Conservation (phyloP, 306 rosid genomes). For the Vigna unguiculata region DNA sequence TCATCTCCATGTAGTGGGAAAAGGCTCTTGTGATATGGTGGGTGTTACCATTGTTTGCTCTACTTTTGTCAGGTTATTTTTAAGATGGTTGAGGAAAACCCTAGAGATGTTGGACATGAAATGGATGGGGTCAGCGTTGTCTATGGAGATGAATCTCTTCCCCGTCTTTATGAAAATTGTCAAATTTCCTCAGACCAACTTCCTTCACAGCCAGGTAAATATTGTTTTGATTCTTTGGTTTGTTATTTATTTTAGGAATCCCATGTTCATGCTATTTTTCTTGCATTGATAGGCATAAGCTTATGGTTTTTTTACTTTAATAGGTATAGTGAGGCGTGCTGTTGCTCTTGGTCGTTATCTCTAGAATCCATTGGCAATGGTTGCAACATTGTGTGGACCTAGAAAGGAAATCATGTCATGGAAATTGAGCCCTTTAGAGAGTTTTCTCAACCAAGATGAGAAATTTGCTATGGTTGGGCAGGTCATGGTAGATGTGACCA, state of each 20-base stretch:
- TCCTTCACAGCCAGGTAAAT: constrained; percentile 81
- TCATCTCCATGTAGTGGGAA: neutral
- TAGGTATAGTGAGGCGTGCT: constrained; percentile 97
- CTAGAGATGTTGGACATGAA: constrained; percentile 97
- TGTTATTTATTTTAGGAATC: neutral
- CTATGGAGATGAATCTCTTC: constrained; percentile 94
- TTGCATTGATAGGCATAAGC: constrained; percentile 61
- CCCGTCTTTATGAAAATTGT: constrained; percentile 93
- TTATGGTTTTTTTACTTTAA: constrained; percentile 39
- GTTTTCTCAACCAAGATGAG: constrained; percentile 88
- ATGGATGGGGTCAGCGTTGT: constrained; percentile 97
- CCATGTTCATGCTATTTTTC: constrained; percentile 30
- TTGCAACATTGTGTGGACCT: constrained; percentile 94
- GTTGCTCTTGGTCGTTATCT: constrained; percentile 95
- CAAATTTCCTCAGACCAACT: constrained; percentile 92
- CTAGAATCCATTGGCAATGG: constrained; percentile 98
- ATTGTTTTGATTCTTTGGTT: neutral
- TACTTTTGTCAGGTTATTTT: constrained; percentile 73
- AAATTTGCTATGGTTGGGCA: constrained; percentile 87
- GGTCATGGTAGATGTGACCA: constrained; percentile 92
- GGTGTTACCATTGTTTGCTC: constrained; percentile 37
- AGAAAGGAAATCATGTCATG: constrained; percentile 90
- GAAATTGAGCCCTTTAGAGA: constrained; percentile 82
- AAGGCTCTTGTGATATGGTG: constrained; percentile 14
- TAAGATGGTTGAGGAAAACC: constrained; percentile 99